Evolutionary conservation across 345 rosid genomes (phyloP).

Genomic region (Euphorbia lathyris): DNA sequence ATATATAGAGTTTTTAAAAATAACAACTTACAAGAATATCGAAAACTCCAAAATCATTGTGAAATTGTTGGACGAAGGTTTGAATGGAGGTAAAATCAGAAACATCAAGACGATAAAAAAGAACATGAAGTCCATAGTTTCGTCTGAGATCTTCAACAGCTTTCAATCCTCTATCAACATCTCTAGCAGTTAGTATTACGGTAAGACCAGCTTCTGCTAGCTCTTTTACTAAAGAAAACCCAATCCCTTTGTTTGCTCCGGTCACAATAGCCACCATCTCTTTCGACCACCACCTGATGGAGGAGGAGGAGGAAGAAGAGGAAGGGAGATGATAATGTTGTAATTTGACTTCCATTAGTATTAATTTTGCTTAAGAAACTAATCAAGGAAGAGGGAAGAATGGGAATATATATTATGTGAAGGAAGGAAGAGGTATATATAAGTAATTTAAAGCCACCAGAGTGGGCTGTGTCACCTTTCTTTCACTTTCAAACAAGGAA

Average conservation of each 20-base stretch:
- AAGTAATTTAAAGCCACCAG: background rate
- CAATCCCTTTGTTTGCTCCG: slow-evolving; percentile 90
- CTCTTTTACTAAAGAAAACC: slow-evolving; percentile 64
- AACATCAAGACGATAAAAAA: slow-evolving; percentile 56
- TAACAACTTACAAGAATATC: slow-evolving; percentile 65
- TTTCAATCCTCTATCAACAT: slow-evolving; percentile 43
- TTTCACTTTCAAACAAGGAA: too few relatives aligned
- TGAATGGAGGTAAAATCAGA: slow-evolving; percentile 54
- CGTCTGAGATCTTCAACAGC: slow-evolving; percentile 51
- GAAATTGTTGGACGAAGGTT: slow-evolving; percentile 54
- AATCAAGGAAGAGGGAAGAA: too few relatives aligned
- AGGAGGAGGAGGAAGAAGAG: background rate
- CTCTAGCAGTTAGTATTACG: slow-evolving; percentile 71
- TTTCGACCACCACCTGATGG: slow-evolving; percentile 67
- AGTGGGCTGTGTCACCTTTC: background rate
- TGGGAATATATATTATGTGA: background rate
- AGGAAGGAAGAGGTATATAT: background rate
- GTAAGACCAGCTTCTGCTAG: slow-evolving; percentile 61
- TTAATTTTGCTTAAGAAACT: background rate
- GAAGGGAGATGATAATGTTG: too few relatives aligned
- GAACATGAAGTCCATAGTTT: slow-evolving; percentile 37
- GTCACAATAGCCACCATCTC: slow-evolving; percentile 73
- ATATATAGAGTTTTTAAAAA: too few relatives aligned
- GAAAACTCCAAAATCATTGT: slow-evolving; percentile 35
- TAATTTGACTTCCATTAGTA: too few relatives aligned